Base-by-base conservation (phyloP, 169 alveolate genomes). In the Plasmodium cynomolgi region DNA sequence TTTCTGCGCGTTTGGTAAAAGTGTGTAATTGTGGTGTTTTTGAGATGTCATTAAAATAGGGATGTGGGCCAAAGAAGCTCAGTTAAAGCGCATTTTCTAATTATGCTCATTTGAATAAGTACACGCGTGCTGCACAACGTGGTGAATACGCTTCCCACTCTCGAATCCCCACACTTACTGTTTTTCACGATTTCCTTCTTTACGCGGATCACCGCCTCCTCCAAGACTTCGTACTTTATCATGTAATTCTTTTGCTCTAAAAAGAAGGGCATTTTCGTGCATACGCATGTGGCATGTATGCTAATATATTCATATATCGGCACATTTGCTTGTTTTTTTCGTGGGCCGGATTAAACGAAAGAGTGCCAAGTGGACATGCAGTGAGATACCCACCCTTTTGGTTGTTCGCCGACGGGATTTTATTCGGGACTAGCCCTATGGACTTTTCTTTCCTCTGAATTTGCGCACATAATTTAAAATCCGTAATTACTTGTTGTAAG, bases 381-480 rank as follows among this genome's bases (percentile, higher is more conserved):
- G 34, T 34, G 47, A n/a, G 2, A 23, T 84, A 84, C 92, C 77
- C 23, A 84, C 92, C 92, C 13, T 84, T 84, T 72, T 71, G 75
- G 20, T 41, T 72, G 54, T 44, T 84, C 56, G 54, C 33, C 15
- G 77, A 84, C 34, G 92, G 92, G 20, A 84, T 84, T 31, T 84
- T 68, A 20, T 84, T 31, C 8, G 92, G 92, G 58, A 84, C 92
- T 47, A 84, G 44, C 73, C 92, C 92, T 26, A 84, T 84, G 73
- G 92, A 84, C 54, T 84, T 84, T 84, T 72, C 92, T 29, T 84
- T 84, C 75, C 92, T 84, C 31, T 84, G 92, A 7, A 84, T 84
- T 84, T 84, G 83, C 75, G 92, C 92, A 29, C 80, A 84, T 37
- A 84, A 72, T 26, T 47, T 73, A 72, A 84, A 84, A 7, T 84